Percentiles rank a stretch among this genome's conserved stretches.
Evolutionary conservation across 169 alveolate genomes (phyloP).

Genomic region (Eimeria sp.): DNA sequence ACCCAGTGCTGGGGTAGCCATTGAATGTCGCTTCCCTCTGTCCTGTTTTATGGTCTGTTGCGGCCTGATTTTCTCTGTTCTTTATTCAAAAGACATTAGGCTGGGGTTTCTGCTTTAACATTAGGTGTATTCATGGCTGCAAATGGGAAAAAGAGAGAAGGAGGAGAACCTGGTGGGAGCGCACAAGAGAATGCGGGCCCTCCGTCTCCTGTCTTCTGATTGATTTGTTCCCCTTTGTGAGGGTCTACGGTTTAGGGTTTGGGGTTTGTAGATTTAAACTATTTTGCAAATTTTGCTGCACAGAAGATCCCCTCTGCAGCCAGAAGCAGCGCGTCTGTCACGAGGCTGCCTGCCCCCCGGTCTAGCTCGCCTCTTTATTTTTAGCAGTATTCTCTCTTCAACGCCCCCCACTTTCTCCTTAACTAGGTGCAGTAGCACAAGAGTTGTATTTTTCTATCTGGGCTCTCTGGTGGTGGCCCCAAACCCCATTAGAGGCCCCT

Average conservation of each 20-base stretch:
- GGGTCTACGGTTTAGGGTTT: slow-evolving; percentile 45
- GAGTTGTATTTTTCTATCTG: not conserved
- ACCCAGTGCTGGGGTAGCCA: slow-evolving; percentile 71
- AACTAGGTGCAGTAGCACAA: not conserved
- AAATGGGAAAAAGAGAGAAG: not conserved
- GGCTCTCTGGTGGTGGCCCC: not conserved
- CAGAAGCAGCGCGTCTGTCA: not conserved
- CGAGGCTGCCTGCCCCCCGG: not conserved
- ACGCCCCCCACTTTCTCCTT: not conserved
- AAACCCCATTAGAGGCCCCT: not conserved
- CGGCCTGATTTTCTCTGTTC: not conserved
- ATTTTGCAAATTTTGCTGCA: not conserved
- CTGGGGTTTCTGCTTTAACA: not conserved
- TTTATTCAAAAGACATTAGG: slow-evolving; percentile 20
- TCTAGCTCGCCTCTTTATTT: slow-evolving; percentile 24
- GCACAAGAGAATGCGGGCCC: slow-evolving; percentile 46
- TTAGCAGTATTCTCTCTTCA: not conserved
- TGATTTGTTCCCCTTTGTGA: slow-evolving; percentile 11
- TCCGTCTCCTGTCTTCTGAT: slow-evolving; percentile 75
- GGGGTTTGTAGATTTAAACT: slow-evolving; percentile 14
- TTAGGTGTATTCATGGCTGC: not conserved
- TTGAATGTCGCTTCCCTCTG: slow-evolving; percentile 54
- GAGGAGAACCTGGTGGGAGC: slow-evolving; percentile 22
- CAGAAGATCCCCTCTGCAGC: slow-evolving; percentile 5
- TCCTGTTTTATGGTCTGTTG: not conserved